A percentile compares a stretch with the other conserved stretches of the same genome.
These are phyloP conservation scores for Exsudoporus floridanus DNA, from an alignment of 1,284 basidiomycete genomes.

Conservation along the genomic window DNA sequence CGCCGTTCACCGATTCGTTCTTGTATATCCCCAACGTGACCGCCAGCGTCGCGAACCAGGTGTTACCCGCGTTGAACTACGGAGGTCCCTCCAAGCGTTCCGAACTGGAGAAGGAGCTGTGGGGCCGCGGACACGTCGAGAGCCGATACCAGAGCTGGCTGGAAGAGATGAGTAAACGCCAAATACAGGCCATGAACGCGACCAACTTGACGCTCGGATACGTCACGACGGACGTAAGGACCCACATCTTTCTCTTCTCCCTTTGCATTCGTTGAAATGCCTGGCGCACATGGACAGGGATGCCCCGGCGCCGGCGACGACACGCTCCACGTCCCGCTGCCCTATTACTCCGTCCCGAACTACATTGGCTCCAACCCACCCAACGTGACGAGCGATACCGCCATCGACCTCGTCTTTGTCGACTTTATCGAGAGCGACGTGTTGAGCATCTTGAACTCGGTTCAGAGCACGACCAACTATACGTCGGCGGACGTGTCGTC, in stretches of 20 bases:
- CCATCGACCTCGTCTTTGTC: constrained; percentile 69
- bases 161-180: constrained; percentile 49
- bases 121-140: constrained; percentile 53
- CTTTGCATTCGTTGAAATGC: background rate
- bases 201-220: constrained; percentile 64
- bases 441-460: constrained; percentile 52
- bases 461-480: constrained; percentile 53
- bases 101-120: constrained; percentile 41
- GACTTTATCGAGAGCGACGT: constrained; percentile 60
- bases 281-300: constrained; percentile 36
- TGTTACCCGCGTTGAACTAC: constrained; percentile 55
- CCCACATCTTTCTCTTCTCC: constrained; percentile 1
- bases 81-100: constrained; percentile 40
- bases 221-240: constrained; percentile 66
- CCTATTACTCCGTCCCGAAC: constrained; percentile 52
- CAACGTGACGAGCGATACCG: constrained; percentile 46
- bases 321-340: constrained; percentile 55
- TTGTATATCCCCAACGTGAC: constrained; percentile 56
- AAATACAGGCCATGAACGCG: constrained; percentile 28
- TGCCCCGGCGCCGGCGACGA: constrained; percentile 77
- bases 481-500: constrained; percentile 48
- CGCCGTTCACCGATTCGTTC: constrained; percentile 63
- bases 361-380: constrained; percentile 62
- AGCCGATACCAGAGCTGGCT: constrained; percentile 54
- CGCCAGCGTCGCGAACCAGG: constrained; percentile 48